A percentile compares a stretch with the other conserved stretches of the same genome.
phyloP scores from a whole-genome alignment of 176 grass and related monocot genomes.

The Oryza meyeriana region DNA sequence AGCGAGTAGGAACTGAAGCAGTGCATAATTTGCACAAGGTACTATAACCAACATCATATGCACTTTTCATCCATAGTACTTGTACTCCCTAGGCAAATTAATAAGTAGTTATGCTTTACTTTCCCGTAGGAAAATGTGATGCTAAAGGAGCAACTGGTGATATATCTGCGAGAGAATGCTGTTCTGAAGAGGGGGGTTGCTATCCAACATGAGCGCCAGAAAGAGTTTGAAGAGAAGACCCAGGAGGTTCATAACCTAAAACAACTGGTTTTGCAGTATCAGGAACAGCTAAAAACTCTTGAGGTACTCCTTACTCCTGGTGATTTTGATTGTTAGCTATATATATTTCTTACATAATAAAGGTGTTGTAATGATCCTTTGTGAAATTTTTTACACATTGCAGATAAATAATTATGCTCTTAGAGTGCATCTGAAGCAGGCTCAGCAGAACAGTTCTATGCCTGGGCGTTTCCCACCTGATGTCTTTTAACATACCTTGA shows the following conservation, averaged over 20 bases:
- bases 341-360: neutral
- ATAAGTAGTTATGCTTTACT: neutral
- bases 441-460: conserved; percentile 55
- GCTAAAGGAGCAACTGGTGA: conserved; percentile 60
- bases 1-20: conserved; percentile 47
- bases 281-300: conserved; percentile 67
- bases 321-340: neutral
- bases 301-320: conserved; percentile 37
- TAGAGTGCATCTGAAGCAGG: conserved; percentile 59
- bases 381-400: neutral
- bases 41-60: conserved; percentile 4
- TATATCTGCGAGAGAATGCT: conserved; percentile 53
- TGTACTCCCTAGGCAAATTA: neutral
- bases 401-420: conserved; percentile 73
- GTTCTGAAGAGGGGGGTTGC: conserved; percentile 72
- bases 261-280: conserved; percentile 56
- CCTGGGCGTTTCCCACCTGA: conserved; percentile 53
- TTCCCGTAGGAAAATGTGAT: conserved; percentile 57
- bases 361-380: neutral
- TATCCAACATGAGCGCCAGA: conserved; percentile 72
- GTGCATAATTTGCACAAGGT: conserved; percentile 67
- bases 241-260: conserved; percentile 59
- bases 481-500: conserved; percentile 41
- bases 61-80: neutral
- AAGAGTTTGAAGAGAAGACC: conserved; percentile 55